phyloP scores from a whole-genome alignment of 768 basidiomycete genomes.

The Erythrobasidium yunnanense region DNA sequence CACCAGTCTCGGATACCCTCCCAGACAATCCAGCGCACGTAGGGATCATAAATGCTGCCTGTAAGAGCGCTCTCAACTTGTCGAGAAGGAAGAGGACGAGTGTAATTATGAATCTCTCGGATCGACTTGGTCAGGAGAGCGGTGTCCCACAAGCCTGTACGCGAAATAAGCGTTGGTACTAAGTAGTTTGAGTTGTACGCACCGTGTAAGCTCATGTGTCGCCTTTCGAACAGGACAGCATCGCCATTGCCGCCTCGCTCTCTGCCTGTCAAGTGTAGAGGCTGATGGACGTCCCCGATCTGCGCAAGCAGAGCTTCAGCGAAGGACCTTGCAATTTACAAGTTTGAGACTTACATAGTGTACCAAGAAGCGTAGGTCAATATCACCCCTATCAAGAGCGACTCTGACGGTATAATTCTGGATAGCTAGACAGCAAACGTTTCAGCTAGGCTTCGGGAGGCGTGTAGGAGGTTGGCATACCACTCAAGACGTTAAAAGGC shows the following conservation, averaged over 20 bases:
- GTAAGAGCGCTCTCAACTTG: constrained; percentile 56
- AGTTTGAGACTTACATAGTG: constrained; percentile 60
- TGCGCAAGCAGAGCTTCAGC: neutral
- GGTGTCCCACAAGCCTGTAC: constrained; percentile 50
- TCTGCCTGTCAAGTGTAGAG: constrained; percentile 77
- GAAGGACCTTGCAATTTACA: too few species aligned
- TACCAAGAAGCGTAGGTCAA: constrained; percentile 80
- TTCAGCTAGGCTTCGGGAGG: neutral
- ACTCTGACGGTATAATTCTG: constrained; percentile 50
- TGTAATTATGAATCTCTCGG: constrained; percentile 70
- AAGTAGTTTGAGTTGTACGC: neutral
- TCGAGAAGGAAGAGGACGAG: constrained; percentile 53
- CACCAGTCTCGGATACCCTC: constrained; percentile 69
- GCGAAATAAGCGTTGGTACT: neutral
- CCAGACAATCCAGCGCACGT: constrained; percentile 69
- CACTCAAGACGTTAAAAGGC: constrained; percentile 10
- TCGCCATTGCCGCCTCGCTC: constrained; percentile 75
- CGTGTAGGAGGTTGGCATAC: neutral
- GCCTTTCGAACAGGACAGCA: constrained; percentile 32
- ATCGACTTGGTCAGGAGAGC: constrained; percentile 71
- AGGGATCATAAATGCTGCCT: constrained; percentile 55
- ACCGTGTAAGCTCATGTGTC: constrained; percentile 30
- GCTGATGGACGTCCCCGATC: constrained; percentile 78
- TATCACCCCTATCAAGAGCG: neutral
- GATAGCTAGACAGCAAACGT: constrained; percentile 59